Conservation (phyloP, 768 basidiomycete species). For the Mycena vulgaris region DNA sequence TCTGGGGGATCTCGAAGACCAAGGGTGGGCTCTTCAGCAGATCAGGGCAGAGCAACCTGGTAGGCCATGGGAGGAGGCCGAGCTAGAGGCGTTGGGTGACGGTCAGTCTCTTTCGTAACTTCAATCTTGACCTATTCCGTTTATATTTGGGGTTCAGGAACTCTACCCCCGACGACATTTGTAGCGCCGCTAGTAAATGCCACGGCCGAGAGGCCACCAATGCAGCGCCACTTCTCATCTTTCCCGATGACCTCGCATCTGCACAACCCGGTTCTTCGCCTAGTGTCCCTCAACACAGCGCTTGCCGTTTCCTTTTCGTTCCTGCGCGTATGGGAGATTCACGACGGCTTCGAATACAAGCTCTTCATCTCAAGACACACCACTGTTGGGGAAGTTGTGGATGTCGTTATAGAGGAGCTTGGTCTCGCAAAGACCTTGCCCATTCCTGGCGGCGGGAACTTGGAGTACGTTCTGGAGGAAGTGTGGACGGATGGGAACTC, state of each 20-base stretch:
- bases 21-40: conserved; percentile 79
- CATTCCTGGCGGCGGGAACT: conserved; percentile 74
- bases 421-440: conserved; percentile 78
- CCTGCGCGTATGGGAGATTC: conserved; percentile 81
- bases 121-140: not conserved
- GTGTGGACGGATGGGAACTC: conserved; percentile 67
- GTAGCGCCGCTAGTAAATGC: conserved; percentile 70
- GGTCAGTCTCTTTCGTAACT: conserved; percentile 57
- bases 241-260: conserved; percentile 80
- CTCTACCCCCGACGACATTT: conserved; percentile 58
- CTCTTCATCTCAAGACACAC: conserved; percentile 73
- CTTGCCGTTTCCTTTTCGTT: conserved; percentile 71
- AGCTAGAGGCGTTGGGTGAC: conserved; percentile 74
- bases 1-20: conserved; percentile 69
- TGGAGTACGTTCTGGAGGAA: conserved; percentile 86
- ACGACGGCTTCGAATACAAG: conserved; percentile 79
- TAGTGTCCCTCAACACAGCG: conserved; percentile 78
- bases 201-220: conserved; percentile 49
- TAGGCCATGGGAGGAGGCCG: conserved; percentile 79
- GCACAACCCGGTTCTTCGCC: conserved; percentile 75
- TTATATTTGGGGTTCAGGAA: conserved; percentile 56
- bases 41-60: conserved; percentile 73
- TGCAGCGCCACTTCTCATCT: conserved; percentile 74
- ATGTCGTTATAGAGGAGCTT: conserved; percentile 70
- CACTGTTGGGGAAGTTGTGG: conserved; percentile 70